Percentiles rank a stretch among this genome's conserved stretches.
phyloP scores from a whole-genome alignment of 257 asterid species.

The Lithospermum erythrorhizon region DNA sequence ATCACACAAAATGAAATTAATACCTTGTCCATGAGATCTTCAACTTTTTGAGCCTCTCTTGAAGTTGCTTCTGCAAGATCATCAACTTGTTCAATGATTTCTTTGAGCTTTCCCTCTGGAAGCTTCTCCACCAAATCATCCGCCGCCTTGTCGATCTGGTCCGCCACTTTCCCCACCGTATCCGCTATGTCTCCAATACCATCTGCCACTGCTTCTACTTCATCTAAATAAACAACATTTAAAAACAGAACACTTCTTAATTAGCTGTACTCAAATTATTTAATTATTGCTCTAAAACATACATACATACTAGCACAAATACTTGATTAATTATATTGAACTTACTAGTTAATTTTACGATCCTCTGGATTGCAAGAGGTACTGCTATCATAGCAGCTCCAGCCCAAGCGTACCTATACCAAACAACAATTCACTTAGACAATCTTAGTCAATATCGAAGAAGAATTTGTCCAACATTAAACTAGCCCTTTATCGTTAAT shows the following conservation, averaged over 20 bases:
- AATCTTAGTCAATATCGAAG: no score
- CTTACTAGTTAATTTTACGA: neutral
- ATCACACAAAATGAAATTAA: no score
- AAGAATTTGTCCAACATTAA: no score
- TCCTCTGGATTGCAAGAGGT: neutral
- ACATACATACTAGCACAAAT: no score
- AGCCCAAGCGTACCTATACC: neutral
- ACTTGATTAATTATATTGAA: neutral
- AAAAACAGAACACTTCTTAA: no score
- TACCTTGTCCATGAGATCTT: conserved; percentile 39
- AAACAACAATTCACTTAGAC: no score
- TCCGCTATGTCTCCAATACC: conserved; percentile 6
- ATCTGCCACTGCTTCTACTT: conserved; percentile 8
- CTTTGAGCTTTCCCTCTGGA: conserved; percentile 7
- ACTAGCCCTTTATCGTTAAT: no score
- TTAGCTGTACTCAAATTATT: no score
- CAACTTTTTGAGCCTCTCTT: conserved; percentile 26
- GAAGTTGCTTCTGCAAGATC: conserved; percentile 10
- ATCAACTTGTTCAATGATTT: neutral
- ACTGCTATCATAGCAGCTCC: neutral
- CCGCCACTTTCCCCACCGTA: conserved; percentile 6
- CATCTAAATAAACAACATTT: neutral
- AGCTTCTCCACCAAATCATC: conserved; percentile 6
- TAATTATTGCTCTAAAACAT: no score
- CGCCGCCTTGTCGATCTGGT: conserved; percentile 10